phyloP scores from a whole-genome alignment of 23 red algal species.

The Cyanidiococcus yangmingshanensis region DNA sequence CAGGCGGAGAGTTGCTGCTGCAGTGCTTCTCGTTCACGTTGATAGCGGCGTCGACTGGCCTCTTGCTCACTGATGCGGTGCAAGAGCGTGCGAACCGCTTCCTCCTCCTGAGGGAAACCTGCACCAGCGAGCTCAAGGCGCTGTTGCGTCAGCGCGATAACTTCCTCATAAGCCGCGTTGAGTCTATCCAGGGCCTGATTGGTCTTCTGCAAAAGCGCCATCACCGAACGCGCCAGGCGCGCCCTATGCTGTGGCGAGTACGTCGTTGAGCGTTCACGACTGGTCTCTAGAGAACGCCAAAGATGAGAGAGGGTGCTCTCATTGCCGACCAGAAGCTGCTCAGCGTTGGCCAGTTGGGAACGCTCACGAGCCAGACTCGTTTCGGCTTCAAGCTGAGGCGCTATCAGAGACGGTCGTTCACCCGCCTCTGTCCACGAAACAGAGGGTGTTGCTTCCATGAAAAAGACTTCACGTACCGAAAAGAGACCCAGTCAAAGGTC shows the following conservation, averaged over 20 bases:
- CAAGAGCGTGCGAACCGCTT: neutral
- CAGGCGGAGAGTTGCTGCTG: neutral
- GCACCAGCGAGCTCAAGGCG: constrained; percentile 2
- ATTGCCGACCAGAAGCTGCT: neutral
- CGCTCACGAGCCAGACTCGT: no score
- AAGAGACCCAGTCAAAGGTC: no score
- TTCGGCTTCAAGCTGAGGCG: no score
- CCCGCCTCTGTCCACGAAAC: no score
- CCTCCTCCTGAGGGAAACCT: neutral
- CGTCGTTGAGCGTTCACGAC: no score
- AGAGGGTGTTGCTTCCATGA: no score
- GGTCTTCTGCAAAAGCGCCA: neutral
- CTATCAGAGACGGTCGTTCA: no score
- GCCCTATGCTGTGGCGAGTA: neutral
- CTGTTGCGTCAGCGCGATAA: neutral
- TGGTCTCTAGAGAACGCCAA: no score
- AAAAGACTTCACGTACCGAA: no score
- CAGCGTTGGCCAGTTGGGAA: neutral
- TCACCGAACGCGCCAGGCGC: neutral
- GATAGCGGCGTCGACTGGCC: neutral
- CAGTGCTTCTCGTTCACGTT: neutral
- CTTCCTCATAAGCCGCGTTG: neutral
- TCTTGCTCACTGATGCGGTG: neutral
- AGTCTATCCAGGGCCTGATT: neutral
- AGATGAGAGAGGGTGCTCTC: neutral